Evolutionary conservation across 345 rosid genomes (phyloP).

Genomic region (Reutealis trisperma): DNA sequence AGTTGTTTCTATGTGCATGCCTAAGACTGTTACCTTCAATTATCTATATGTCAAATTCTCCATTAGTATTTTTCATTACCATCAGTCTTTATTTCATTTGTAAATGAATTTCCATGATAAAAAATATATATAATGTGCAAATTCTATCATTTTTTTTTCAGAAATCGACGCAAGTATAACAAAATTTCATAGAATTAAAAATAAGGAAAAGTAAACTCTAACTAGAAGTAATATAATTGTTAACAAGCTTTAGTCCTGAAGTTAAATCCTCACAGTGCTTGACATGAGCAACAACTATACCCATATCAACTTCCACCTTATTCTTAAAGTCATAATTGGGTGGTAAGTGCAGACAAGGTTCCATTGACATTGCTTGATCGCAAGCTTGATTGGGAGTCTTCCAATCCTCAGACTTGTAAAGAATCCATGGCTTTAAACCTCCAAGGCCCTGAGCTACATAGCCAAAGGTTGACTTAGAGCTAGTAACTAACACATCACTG

Average conservation of each 20-base stretch:
- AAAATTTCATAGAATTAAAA: too few relatives aligned
- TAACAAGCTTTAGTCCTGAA: constrained; percentile 20
- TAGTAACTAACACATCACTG: constrained; percentile 28
- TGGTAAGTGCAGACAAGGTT: constrained; percentile 23
- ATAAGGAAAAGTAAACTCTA: too few relatives aligned
- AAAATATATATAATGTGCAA: too few relatives aligned
- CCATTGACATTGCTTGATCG: constrained; percentile 7
- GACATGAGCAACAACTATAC: constrained; percentile 6
- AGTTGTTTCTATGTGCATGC: too few relatives aligned
- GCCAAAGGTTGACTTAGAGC: constrained; percentile 28
- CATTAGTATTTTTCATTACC: too few relatives aligned
- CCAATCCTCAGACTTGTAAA: constrained; percentile 6
- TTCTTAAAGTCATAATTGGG: neutral
- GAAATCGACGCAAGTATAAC: too few relatives aligned
- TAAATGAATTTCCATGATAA: too few relatives aligned
- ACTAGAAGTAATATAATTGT: too few relatives aligned
- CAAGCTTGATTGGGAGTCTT: neutral
- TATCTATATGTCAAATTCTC: too few relatives aligned
- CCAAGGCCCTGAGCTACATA: constrained; percentile 33
- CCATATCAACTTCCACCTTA: constrained; percentile 4
- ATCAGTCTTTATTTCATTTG: too few relatives aligned
- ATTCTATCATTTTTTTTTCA: too few relatives aligned
- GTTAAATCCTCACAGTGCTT: constrained; percentile 21
- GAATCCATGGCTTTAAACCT: constrained; percentile 29
- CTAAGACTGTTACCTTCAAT: too few relatives aligned